Conservation (phyloP, 2,329 filamentous ascomycete species). For the Penicillium sp. region DNA sequence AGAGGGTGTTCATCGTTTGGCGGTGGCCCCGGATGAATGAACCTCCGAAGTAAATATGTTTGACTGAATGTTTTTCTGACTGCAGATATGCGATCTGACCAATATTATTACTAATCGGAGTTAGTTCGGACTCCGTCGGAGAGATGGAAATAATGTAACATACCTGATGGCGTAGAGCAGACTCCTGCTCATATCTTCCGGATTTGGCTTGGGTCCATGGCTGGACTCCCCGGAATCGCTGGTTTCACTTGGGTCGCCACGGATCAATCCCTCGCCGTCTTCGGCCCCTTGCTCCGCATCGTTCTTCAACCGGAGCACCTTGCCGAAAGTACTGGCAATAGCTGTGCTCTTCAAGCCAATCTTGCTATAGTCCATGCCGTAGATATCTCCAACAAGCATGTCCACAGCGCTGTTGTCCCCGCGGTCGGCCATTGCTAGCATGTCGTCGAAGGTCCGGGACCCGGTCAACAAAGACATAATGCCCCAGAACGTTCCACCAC, state of each 20-base stretch:
- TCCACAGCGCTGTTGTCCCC: constrained; percentile 94
- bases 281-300: constrained; percentile 77
- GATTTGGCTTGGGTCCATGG: constrained; percentile 58
- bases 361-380: constrained; percentile 91
- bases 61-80: constrained; percentile 86
- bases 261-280: constrained; percentile 61
- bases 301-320: constrained; percentile 90
- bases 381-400: constrained; percentile 97
- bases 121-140: constrained; percentile 23
- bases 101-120: constrained; percentile 75
- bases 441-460: constrained; percentile 94
- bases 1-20: constrained; percentile 96
- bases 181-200: constrained; percentile 84
- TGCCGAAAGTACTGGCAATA: constrained; percentile 94
- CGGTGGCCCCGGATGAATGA: constrained; percentile 94
- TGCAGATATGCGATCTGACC: constrained; percentile 98
- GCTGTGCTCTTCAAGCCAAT: constrained; percentile 94
- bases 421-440: constrained; percentile 85
- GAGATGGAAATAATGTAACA: constrained; percentile 13
- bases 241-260: constrained; percentile 42
- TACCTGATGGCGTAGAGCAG: constrained; percentile 84
- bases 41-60: constrained; percentile 95
- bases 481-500: constrained; percentile 97
- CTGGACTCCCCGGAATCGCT: constrained; percentile 39
- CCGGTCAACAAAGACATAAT: constrained; percentile 86